Percentiles rank a stretch among this genome's conserved stretches.
phyloP scores from a whole-genome alignment of 352 stramenopile species.

The Peronospora farinosa region DNA sequence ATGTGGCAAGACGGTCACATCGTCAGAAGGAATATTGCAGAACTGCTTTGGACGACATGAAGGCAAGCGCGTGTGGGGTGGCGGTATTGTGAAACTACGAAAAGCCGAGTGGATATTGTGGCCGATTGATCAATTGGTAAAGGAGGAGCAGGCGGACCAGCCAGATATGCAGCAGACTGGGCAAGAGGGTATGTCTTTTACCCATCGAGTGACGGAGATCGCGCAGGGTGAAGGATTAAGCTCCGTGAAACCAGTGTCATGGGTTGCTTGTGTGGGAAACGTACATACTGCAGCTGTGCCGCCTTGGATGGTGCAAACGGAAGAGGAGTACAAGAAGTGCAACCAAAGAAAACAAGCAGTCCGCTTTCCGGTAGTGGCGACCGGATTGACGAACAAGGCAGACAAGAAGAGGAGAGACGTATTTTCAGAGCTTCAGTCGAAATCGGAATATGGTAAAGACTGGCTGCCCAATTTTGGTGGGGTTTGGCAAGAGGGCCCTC shows the following conservation, averaged over 20 bases:
- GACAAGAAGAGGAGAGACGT: slow-evolving; percentile 27
- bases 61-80: slow-evolving; percentile 54
- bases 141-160: slow-evolving; percentile 31
- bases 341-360: slow-evolving; percentile 31
- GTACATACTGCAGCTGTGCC: slow-evolving; percentile 58
- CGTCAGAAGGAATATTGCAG: slow-evolving; percentile 38
- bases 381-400: slow-evolving; percentile 1
- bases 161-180: slow-evolving; percentile 5
- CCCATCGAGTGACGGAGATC: slow-evolving; percentile 45
- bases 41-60: slow-evolving; percentile 46
- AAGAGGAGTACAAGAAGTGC: slow-evolving; percentile 64
- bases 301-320: slow-evolving; percentile 64
- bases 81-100: slow-evolving; percentile 52
- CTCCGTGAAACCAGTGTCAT: slow-evolving; percentile 37
- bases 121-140: slow-evolving; percentile 53
- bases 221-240: slow-evolving; percentile 38
- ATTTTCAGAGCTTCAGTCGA: slow-evolving; percentile 26
- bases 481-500: slow-evolving; percentile 68
- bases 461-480: slow-evolving; percentile 78
- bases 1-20: slow-evolving; percentile 27
- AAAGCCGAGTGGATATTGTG: slow-evolving; percentile 47
- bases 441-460: slow-evolving; percentile 27
- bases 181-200: slow-evolving; percentile 11
- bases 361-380: neutral
- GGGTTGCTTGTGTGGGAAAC: slow-evolving; percentile 43